Evolutionary conservation across 441 rosid genomes (phyloP).

Genomic region (Populus trichocarpa): DNA sequence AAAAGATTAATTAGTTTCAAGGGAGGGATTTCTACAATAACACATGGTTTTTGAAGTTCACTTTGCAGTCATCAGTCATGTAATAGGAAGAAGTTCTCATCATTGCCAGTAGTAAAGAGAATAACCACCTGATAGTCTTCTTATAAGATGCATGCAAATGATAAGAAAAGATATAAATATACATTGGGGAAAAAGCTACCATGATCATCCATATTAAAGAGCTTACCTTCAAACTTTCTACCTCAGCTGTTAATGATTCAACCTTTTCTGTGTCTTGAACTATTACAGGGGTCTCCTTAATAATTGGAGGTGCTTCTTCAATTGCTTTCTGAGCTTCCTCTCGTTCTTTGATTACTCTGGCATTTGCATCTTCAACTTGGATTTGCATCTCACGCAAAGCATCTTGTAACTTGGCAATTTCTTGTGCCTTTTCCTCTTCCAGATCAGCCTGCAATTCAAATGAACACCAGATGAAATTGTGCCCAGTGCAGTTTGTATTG

Average conservation of each 20-base stretch:
- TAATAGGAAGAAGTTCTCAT: not conserved
- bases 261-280: constrained; percentile 86
- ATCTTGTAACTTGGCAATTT: constrained; percentile 79
- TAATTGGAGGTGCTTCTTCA: constrained; percentile 81
- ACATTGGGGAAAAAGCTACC: not conserved
- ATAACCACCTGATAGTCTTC: not conserved
- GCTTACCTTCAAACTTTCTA: constrained; percentile 82
- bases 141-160: not conserved
- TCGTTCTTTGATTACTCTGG: constrained; percentile 65
- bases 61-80: not conserved
- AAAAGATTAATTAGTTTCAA: not conserved
- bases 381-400: constrained; percentile 61
- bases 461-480: constrained; percentile 17
- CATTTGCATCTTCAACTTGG: constrained; percentile 77
- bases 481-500: not conserved
- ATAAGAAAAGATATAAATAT: not conserved
- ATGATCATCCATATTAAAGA: constrained; percentile 9
- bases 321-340: constrained; percentile 87
- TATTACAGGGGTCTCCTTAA: constrained; percentile 80
- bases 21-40: not conserved
- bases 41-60: not conserved
- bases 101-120: not conserved
- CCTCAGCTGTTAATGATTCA: constrained; percentile 58
- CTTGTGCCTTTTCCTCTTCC: constrained; percentile 95
- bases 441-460: constrained; percentile 65